These are phyloP conservation scores for Starmerella roubikii DNA, from an alignment of 805 yeast genomes.

Conservation along the genomic window DNA sequence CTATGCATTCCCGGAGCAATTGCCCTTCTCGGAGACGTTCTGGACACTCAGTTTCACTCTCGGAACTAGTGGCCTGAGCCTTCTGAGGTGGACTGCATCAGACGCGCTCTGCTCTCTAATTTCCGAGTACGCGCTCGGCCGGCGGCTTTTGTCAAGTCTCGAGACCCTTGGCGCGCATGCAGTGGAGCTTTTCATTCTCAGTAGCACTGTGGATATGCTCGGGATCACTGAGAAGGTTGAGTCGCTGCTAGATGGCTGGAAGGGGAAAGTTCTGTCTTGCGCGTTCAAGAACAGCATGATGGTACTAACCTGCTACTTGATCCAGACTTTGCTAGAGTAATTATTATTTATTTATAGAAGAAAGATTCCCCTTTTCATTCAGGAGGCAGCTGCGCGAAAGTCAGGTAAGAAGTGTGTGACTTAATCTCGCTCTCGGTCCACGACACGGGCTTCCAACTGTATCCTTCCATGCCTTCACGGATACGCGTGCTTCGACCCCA, in stretches of 20 bases:
- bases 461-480: slow-evolving; percentile 73
- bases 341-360: neutral
- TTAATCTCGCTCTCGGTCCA: slow-evolving; percentile 74
- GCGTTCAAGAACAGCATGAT: neutral
- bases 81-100: slow-evolving; percentile 23
- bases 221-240: neutral
- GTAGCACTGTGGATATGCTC: slow-evolving; percentile 1
- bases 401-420: slow-evolving; percentile 84
- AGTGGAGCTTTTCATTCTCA: slow-evolving; percentile 1
- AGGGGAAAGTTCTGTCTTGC: neutral
- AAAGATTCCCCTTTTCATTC: too few relatives aligned
- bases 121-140: neutral
- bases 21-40: slow-evolving; percentile 28
- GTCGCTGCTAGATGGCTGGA: neutral
- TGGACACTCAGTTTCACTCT: slow-evolving; percentile 29
- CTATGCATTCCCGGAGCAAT: slow-evolving; percentile 22
- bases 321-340: neutral
- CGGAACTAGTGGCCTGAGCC: slow-evolving; percentile 24
- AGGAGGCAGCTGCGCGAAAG: slow-evolving; percentile 58
- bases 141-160: neutral
- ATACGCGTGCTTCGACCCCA: slow-evolving; percentile 83
- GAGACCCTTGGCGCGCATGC: slow-evolving; percentile 4
- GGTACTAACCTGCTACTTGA: neutral
- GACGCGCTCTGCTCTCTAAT: slow-evolving; percentile 5
- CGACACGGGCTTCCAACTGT: slow-evolving; percentile 73